These are phyloP conservation scores for Neodidymelliopsis sp. DNA, from an alignment of 2,329 filamentous ascomycete genomes.

Conservation along the genomic window DNA sequence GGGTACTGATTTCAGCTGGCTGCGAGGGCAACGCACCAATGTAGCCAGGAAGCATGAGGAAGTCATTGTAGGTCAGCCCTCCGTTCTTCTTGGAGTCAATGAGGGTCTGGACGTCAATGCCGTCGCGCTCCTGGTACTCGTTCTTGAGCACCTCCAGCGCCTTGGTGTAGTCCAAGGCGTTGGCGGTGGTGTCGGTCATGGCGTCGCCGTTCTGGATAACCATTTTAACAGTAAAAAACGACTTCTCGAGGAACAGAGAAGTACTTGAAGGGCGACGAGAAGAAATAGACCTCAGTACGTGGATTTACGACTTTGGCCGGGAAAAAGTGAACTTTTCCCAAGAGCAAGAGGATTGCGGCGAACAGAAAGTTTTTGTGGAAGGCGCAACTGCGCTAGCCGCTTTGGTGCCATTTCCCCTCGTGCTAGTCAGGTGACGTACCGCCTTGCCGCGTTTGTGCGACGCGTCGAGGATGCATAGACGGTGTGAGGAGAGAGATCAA, in stretches of 20 bases:
- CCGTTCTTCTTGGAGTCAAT: constrained; percentile 92
- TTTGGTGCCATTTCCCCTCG: constrained; percentile 5
- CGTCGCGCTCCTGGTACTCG: constrained; percentile 82
- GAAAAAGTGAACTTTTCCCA: constrained; percentile 62
- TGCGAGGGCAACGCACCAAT: constrained; percentile 67
- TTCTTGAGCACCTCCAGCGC: constrained; percentile 80
- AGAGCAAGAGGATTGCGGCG: constrained; percentile 48
- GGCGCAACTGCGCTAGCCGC: constrained; percentile 12
- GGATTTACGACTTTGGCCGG: constrained; percentile 57
- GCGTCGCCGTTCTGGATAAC: constrained; percentile 72
- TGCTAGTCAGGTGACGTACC: constrained; percentile 5
- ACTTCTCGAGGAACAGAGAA: constrained; percentile 45
- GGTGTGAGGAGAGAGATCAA: too few species aligned
- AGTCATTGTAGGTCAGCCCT: constrained; percentile 98
- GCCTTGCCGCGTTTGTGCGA: constrained; percentile 1
- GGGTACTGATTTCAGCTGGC: constrained; percentile 7
- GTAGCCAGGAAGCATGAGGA: constrained; percentile 94
- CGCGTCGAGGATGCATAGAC: constrained; percentile 1
- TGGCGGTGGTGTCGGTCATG: constrained; percentile 58
- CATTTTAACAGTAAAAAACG: constrained; percentile 64
- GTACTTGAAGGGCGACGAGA: constrained; percentile 26
- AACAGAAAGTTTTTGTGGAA: constrained; percentile 36
- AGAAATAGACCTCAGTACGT: constrained; percentile 46
- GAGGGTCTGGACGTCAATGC: constrained; percentile 83
- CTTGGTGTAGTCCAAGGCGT: constrained; percentile 74